Conservation (phyloP, 441 rosid genomes). For the Populus tomentosa region DNA sequence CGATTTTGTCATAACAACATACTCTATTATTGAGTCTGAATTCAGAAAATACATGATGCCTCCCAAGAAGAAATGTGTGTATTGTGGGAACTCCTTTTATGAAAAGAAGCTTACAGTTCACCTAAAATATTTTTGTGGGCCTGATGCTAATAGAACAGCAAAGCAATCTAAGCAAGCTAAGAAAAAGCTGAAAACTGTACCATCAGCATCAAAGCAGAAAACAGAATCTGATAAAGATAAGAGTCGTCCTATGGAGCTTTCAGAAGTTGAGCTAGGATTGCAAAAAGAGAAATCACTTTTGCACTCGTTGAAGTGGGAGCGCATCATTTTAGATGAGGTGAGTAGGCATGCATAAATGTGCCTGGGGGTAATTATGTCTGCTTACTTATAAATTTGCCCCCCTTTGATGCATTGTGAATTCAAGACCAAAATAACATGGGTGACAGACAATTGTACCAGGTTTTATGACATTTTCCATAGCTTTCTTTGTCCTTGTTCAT, state of each 20-base stretch:
- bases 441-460: background rate
- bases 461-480: background rate
- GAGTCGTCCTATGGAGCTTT: slow-evolving; percentile 6
- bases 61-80: slow-evolving; percentile 58
- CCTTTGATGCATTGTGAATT: background rate
- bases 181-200: slow-evolving; percentile 37
- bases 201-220: slow-evolving; percentile 18
- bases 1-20: slow-evolving; percentile 93
- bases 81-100: slow-evolving; percentile 61
- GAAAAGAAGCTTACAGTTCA: slow-evolving; percentile 48
- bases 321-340: slow-evolving; percentile 94
- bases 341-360: slow-evolving; percentile 11
- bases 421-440: background rate
- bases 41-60: slow-evolving; percentile 75
- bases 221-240: slow-evolving; percentile 12
- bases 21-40: slow-evolving; percentile 74
- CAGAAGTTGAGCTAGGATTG: slow-evolving; percentile 16
- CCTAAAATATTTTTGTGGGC: slow-evolving; percentile 69
- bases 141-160: slow-evolving; percentile 56
- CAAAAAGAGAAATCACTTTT: slow-evolving; percentile 48
- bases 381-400: background rate
- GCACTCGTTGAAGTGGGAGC: slow-evolving; percentile 81
- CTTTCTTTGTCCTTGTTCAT: background rate
- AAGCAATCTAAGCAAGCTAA: slow-evolving; percentile 81
- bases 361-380: background rate